Evolutionary conservation across 2,329 filamentous ascomycete genomes (phyloP), one percentile per base, ranked within the genome.

Genomic region (Penicillium sp.): DNA sequence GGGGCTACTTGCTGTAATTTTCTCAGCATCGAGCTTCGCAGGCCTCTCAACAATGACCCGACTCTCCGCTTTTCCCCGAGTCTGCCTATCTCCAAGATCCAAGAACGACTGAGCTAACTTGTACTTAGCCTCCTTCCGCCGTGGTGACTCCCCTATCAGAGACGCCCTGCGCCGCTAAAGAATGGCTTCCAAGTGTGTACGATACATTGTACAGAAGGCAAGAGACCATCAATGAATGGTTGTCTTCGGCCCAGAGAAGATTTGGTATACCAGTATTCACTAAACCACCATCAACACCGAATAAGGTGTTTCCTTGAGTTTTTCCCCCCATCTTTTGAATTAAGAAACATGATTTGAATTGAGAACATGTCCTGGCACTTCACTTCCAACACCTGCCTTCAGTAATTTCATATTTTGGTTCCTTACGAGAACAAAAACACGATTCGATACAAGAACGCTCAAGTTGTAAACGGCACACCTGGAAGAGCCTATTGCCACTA

Each of bases 111-210:
- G 35, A 38, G 57, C 66, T 67, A 62, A 68, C 54, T 41, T 29
- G 17, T 3, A 17, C 40, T 38, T 61, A 78, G 76, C 75, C 68
- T 77, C 75, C 23, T 78, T 78, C 71, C 75, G 76, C 59, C 74
- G 75, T 54, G 76, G 76, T 46, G 75, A 77, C 56, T 73, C 73
- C 45, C 75, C 74, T 50, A 61, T 74, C 52, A 70, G 71, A 65
- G 71, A 76, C 57, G 73, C 73, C 40, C 69, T 76, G 61, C 74
- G 72, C 62, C 64, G 73, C 59, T 72, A 74, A 61, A 71, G 50
- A 51, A 49, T 40, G 57, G 51, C 50, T 64, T 57, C 60, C 49
- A 61, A 56, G 62, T 56, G 65, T 73, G 71, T 73, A 73, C 69
- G 71, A 73, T 73, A 73, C 58, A 69, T 60, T 74, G 72, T 73